Conservation (phyloP, 495 filamentous ascomycete genomes). For the Aspergillus haitiensis region DNA sequence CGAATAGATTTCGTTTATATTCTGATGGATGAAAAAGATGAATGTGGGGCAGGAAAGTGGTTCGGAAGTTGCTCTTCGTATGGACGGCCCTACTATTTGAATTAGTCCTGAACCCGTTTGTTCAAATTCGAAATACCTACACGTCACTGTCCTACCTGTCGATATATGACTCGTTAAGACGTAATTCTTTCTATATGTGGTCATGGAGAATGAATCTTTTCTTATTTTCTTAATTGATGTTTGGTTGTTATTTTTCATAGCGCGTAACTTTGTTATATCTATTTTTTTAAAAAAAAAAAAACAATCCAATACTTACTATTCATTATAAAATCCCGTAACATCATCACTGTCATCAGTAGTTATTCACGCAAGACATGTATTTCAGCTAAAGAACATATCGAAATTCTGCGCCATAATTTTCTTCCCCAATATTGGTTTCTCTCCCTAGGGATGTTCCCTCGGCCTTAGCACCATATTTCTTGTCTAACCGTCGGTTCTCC, state of each 20-base stretch:
- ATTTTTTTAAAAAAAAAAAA: not conserved
- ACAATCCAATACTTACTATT: not conserved
- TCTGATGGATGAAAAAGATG: not conserved
- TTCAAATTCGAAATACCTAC: not conserved
- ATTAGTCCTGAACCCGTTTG: not conserved
- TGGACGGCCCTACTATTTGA: not conserved
- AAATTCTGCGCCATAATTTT: conserved; percentile 53
- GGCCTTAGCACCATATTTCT: conserved; percentile 42
- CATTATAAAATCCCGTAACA: no score
- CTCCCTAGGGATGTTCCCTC: conserved; percentile 25
- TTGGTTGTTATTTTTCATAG: not conserved
- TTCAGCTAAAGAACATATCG: conserved; percentile 44
- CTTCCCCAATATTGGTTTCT: conserved; percentile 34
- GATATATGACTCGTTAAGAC: no score
- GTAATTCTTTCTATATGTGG: no score
- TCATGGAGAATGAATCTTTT: no score
- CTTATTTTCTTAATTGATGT: not conserved
- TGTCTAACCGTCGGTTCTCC: conserved; percentile 62
- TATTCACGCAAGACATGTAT: not conserved
- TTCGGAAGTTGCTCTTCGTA: not conserved
- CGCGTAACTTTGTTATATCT: not conserved
- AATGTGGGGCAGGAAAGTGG: not conserved
- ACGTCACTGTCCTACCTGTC: not conserved
- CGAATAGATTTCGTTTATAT: no score
- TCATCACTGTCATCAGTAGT: not conserved